These are phyloP conservation scores for Russula sp. DNA, from an alignment of 768 basidiomycete genomes.

Conservation along the genomic window DNA sequence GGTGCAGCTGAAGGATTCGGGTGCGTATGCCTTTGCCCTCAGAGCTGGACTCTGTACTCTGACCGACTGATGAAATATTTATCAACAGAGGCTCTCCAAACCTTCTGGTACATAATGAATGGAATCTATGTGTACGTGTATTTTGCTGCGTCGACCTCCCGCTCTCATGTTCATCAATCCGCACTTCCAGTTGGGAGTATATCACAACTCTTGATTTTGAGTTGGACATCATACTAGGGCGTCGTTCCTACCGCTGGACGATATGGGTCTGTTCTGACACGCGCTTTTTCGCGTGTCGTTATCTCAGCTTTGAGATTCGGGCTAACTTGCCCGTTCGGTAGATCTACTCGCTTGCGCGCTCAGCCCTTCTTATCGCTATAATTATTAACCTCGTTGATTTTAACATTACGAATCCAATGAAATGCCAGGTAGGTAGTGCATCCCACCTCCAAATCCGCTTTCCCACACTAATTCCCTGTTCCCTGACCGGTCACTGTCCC, in stretches of 20 bases:
- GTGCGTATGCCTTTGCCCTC: neutral
- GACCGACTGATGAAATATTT: neutral
- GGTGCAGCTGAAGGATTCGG: no score
- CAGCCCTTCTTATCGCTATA: neutral
- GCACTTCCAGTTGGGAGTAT: slow-evolving; percentile 3
- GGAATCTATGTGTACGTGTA: slow-evolving; percentile 4
- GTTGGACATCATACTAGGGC: neutral
- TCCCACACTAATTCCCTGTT: neutral
- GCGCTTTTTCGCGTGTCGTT: neutral
- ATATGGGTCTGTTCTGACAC: slow-evolving; percentile 5
- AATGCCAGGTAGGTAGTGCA: neutral
- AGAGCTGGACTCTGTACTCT: neutral
- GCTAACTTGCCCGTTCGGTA: neutral
- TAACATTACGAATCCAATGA: neutral
- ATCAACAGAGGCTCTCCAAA: neutral
- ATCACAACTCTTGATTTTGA: neutral
- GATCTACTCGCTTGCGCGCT: slow-evolving; percentile 3
- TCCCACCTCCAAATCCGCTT: neutral
- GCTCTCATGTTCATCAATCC: neutral
- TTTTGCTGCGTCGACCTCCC: neutral
- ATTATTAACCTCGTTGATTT: neutral
- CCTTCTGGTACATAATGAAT: neutral
- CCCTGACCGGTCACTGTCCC: neutral
- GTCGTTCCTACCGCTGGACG: slow-evolving; percentile 14
- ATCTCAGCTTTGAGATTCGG: neutral